A percentile compares a stretch with the other conserved stretches of the same genome.
phyloP scores from a whole-genome alignment of 768 basidiomycete genomes.

The Russula ochroleuca region DNA sequence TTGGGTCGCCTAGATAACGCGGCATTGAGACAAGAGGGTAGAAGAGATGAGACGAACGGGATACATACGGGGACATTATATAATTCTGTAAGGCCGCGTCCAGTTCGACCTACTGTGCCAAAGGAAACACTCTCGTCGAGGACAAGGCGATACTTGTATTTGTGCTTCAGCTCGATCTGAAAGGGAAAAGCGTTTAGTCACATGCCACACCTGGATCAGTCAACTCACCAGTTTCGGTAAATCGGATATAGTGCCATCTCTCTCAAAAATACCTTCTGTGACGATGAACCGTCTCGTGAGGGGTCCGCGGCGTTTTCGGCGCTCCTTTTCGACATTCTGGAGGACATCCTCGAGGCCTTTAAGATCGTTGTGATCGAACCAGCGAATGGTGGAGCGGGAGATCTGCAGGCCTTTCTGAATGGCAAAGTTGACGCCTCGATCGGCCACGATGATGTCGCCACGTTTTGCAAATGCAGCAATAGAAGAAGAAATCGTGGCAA shows the following conservation, averaged over 20 bases:
- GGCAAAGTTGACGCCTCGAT: conserved; percentile 92
- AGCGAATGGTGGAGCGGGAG: conserved; percentile 83
- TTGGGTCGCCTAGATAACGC: conserved; percentile 38
- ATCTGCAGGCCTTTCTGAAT: conserved; percentile 96
- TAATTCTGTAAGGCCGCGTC: conserved; percentile 90
- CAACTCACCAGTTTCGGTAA: conserved; percentile 80
- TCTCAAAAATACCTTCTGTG: conserved; percentile 95
- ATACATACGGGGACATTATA: conserved; percentile 83
- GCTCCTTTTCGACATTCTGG: conserved; percentile 78
- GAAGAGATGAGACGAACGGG: too few relatives aligned
- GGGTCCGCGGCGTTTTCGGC: conserved; percentile 74
- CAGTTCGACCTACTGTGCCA: conserved; percentile 87
- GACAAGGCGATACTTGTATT: conserved; percentile 93
- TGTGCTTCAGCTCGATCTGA: conserved; percentile 89
- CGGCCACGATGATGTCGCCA: conserved; percentile 96
- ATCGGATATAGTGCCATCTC: conserved; percentile 89
- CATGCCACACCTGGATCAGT: neutral
- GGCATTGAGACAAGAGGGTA: neutral
- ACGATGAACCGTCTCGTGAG: conserved; percentile 92
- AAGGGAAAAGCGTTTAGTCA: neutral
- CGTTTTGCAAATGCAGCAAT: conserved; percentile 98
- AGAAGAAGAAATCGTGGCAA: conserved; percentile 86
- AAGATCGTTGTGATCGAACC: conserved; percentile 96
- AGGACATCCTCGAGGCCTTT: conserved; percentile 87
- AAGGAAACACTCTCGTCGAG: conserved; percentile 94